Base-by-base conservation (phyloP, 306 rosid genomes). In the Hippophae tibetana region DNA sequence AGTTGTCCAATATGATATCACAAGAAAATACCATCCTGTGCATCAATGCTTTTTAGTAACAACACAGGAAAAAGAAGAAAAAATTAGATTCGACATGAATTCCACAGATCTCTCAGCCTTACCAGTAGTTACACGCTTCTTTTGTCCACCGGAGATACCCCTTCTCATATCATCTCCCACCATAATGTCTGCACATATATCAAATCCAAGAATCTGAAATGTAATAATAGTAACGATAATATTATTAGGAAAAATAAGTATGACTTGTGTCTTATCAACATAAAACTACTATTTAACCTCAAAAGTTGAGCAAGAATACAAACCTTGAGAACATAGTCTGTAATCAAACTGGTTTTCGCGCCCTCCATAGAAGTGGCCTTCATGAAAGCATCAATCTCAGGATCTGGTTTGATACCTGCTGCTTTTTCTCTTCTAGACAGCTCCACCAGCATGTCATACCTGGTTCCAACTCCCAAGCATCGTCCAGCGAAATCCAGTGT, bases 81-180 rank as follows among this genome's bases (percentile, higher is more conserved):
- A 31, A 31, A 1, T 2, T 31, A 31, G 38, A 31, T 31, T 31
- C 38, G 0, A 31, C 5, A 31, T 31, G 38, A 31, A 31, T 4
- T 31, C 38, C 38, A 31, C 38, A 4, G 38, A 31, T 31, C 4
- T 31, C 38, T 31, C 38, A 31, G 38, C 38, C 38, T 31, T 31
- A 78, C 90, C 90, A 71, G 87, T 78, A 9, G 90, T 84, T 43
- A 84, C 62, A 69, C 90, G 63, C 60, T 74, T 78, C 72, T 76
- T 84, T 69, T 84, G 82, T 25, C 90, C 87, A 7, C 90, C 87
- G 0, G 90, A 84, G 47, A 84, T 66, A 45, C 90, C 90, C 62
- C 83, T 73, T 52, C 64, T 71, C 69, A 81, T 70, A 6, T 58
- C 75, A 56, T 81, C 79, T 67, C 90, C 90, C 12, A 71, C 78